Base-by-base conservation (phyloP, 345 rosid genomes). In the Linum usitatissimum region DNA sequence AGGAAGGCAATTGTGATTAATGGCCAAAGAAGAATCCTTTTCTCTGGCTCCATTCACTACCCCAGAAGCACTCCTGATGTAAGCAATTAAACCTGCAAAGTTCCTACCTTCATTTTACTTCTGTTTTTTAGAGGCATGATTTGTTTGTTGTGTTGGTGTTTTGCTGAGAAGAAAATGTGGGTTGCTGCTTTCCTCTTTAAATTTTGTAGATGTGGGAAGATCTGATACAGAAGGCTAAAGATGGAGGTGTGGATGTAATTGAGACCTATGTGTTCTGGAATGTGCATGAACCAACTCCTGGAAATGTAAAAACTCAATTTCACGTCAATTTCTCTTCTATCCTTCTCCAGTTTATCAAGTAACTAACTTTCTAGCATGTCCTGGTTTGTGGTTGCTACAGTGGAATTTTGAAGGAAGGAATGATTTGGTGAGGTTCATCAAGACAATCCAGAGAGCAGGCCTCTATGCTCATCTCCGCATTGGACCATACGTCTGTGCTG, bases 211-310 rank as follows among this genome's bases (percentile, higher is more conserved):
- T 94, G 99, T 94, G 99, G 99, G 97, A 88, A 77, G 91, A 82
- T 86, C 91, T 94, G 75, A 88, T 94, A 71, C 84, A 72, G 85
- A 94, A 94, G 83, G 99, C 99, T 3, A 94, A 90, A 73, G 85
- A 88, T 65, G 99, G 97, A 68, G 99, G 97, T 8, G 23, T 94
- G 6, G 99, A 94, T 79, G 97, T 88, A 64, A 78, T 94, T 59
- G 99, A 94, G 73, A 94, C 99, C 65, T 94, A 94, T 70, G 97
- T 94, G 0, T 94, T 94, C 67, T 94, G 99, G 99, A 94, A 94
- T 77, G 96, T 90, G 67, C 99, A 94, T 58, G 99, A 94, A 76
- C 97, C 96, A 28, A 73, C 95, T 77, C 97, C 83, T 66, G 97
- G 99, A 76, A 83, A 86, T 71, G 99, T 94, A 86, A 57, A 23